These are phyloP conservation scores for Paraphaeosphaeria sporulosa DNA, from an alignment of 2,329 filamentous ascomycete species.

Conservation along the genomic window DNA sequence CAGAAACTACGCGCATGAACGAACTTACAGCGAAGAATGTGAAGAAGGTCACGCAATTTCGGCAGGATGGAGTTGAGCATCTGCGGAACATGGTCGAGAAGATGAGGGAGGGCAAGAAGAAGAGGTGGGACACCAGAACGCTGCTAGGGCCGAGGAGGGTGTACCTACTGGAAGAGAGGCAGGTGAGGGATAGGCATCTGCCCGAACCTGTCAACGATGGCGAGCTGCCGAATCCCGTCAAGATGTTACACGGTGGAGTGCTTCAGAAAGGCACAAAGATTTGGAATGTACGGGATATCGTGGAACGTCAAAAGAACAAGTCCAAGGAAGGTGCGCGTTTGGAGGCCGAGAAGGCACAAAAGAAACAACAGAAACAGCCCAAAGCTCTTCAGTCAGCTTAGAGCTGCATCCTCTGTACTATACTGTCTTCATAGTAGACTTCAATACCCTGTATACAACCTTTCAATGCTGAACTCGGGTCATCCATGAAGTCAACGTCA, in stretches of 20 bases:
- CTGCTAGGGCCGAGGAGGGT: constrained; percentile 41
- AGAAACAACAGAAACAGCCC: neutral
- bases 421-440: constrained; percentile 17
- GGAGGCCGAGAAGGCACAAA: neutral
- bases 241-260: constrained; percentile 2
- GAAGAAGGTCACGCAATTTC: constrained; percentile 80
- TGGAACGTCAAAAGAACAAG: constrained; percentile 10
- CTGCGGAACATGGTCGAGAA: constrained; percentile 68
- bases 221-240: constrained; percentile 29
- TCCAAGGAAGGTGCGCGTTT: neutral
- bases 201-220: constrained; percentile 33
- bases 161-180: constrained; percentile 36
- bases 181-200: constrained; percentile 39
- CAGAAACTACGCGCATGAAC: constrained; percentile 65
- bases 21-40: constrained; percentile 81
- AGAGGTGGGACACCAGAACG: constrained; percentile 35
- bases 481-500: neutral
- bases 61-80: constrained; percentile 69
- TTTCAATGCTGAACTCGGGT: neutral
- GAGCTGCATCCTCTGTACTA: constrained; percentile 12
- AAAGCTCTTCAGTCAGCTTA: constrained; percentile 7
- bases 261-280: constrained; percentile 11
- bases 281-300: constrained; percentile 9
- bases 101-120: constrained; percentile 36
- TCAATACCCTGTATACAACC: constrained; percentile 9